Conservation (phyloP, 202 grass and related monocot species). For the Bolboschoenoplectus hybrid region DNA sequence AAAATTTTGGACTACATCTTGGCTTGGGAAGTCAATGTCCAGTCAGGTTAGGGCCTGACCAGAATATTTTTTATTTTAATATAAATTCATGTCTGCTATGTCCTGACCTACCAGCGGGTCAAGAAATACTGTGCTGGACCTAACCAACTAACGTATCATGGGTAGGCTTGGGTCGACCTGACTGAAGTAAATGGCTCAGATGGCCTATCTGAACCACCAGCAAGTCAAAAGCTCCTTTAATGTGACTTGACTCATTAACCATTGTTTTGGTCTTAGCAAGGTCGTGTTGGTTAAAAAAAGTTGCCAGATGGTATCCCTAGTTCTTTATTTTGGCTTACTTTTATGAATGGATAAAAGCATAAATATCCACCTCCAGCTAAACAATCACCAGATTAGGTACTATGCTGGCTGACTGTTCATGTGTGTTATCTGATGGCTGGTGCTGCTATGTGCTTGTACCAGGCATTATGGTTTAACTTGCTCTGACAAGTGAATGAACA, state of each 20-base stretch:
- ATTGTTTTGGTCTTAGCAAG: not conserved
- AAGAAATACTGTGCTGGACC: not conserved
- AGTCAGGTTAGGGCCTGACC: slow-evolving; percentile 10
- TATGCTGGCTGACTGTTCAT: not conserved
- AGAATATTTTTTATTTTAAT: not conserved
- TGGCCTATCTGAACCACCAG: slow-evolving; percentile 7
- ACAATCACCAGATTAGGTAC: not conserved
- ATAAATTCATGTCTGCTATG: not conserved
- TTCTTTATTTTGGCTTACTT: slow-evolving; percentile 21
- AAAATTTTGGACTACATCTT: slow-evolving; percentile 23
- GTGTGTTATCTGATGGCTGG: not conserved
- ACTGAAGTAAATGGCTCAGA: not conserved
- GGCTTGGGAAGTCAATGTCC: not conserved
- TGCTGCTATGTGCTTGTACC: not conserved
- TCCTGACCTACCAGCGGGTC: not conserved
- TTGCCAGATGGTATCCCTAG: not conserved
- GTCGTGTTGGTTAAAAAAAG: not conserved
- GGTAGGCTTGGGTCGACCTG: not conserved
- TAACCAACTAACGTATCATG: not conserved
- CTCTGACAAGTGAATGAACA: not conserved
- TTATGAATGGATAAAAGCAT: not conserved
- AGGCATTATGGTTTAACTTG: not conserved
- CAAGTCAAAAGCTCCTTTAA: not conserved
- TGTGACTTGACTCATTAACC: not conserved
- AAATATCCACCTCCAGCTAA: not conserved